Base-by-base conservation (phyloP, 2,329 filamentous ascomycete genomes). In the Verticillium nubilum region DNA sequence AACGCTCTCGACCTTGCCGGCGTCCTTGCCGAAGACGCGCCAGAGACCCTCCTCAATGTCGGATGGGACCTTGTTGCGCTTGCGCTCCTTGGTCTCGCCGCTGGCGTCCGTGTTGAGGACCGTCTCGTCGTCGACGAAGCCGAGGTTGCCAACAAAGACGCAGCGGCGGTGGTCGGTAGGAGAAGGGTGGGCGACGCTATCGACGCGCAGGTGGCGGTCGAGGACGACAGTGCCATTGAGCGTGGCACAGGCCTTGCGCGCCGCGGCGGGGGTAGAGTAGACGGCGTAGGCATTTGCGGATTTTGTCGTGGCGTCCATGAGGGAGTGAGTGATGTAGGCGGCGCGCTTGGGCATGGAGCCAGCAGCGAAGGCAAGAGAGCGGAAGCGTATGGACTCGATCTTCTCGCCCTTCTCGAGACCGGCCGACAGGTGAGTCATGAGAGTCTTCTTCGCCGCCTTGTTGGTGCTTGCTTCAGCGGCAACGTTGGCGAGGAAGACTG, bases 231-330 rank as follows among this genome's bases (percentile, higher is more conserved):
- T 91, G 55, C 93, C 95, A 67, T 99, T 99, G 47, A 99, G 84
- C 42, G 84, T 83, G 64, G 86, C 80, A 54, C 88, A 85, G 2
- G 93, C 93, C 66, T 88, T 86, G 58, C 91, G 86, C 13, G 92
- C 92, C 3, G 90, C 91, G 9, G 85, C 78, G 1, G 85, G 74
- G 1, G 90, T 91, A 52, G 86, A 89, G 77, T 95, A 97, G 55
- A 99, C 92, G 29, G 84, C 91, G 71, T 99, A 99, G 54, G 95
- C 95, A 71, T 99, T 97, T 61, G 93, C 92, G 63, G 90, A 96
- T 69, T 91, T 91, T 1, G 94, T 95, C 1, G 96, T 99, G 23
- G 91, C 86, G 62, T 91, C 88, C 88, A 97, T 94, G 60, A 98
- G 80, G 26, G 92, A 88, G 72, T 93, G 92, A 67, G 91, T 96